Evolutionary conservation across 169 alveolate genomes (phyloP), one percentile per base, ranked within the genome.

Genomic region (Perkinsus olseni): DNA sequence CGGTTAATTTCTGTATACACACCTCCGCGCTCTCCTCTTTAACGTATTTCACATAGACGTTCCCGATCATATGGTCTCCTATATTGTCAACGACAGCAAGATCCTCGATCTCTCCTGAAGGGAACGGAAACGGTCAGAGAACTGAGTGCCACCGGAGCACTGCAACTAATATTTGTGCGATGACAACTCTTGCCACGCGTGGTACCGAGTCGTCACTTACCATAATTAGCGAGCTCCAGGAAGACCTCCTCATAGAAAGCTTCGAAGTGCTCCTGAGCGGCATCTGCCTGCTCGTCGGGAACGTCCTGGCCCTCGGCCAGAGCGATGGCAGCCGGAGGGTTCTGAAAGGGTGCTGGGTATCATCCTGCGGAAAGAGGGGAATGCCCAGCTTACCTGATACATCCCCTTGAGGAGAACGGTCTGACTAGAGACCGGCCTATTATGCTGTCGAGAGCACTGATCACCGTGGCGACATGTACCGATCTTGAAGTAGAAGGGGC

Each of bases 381-480:
- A 3, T 6, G 11, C 50, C 50, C 11, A 11, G 21, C 50, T 40
- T 28, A 91, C 92, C 92, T 24, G 74, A 93, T 98, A 98, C 98
- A 99, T 96, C 94, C 98, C 99, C 92, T 98, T 97, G 91, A 99
- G 97, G 90, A 99, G 97, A 40, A 99, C 95, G 11, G 99, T 99
- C 94, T 98, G 99, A 38, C 99, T 97, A 48, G 98, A 96, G 74
- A 98, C 96, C 38, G 99, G 99, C 93, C 98, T 98, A 95, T 98
- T 98, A 96, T 99, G 99, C 40, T 99, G 97, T 93, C 99, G 96
- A 91, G 99, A 98, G 94, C 99, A 99, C 94, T 99, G 99, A 94
- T 99, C 99, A 34, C 99, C 99, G 95, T 99, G 99, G 92, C 99
- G 97, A 94, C 99, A 99, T 4, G 99, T 99, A 31, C 99, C 99